Conservation (phyloP, 2,329 filamentous ascomycete species). For the Neofusicoccum sp. region DNA sequence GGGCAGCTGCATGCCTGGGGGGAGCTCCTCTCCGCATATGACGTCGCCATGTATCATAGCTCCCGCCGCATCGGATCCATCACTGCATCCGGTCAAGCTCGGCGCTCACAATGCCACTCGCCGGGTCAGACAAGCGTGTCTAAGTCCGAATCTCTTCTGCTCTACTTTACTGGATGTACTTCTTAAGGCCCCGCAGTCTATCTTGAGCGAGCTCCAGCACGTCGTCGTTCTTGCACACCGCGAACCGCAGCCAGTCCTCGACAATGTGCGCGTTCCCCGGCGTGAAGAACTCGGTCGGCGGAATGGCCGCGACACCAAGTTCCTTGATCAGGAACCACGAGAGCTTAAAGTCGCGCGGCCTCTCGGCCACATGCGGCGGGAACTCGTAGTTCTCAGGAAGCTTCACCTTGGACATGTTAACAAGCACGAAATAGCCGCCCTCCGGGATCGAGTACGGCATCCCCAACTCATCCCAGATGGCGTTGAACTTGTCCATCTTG, state of each 20-base stretch:
- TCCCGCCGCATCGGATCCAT: background rate
- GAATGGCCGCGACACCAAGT: constrained; percentile 91
- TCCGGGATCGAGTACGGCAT: constrained; percentile 81
- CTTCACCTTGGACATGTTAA: constrained; percentile 85
- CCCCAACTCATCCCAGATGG: constrained; percentile 51
- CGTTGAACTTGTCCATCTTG: constrained; percentile 85
- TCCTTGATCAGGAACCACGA: constrained; percentile 97
- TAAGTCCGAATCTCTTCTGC: no score
- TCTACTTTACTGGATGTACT: constrained; percentile 16
- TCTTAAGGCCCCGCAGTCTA: constrained; percentile 45
- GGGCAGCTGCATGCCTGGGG: constrained; percentile 9
- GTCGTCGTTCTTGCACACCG: constrained; percentile 91
- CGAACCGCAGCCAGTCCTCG: constrained; percentile 91
- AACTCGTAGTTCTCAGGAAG: constrained; percentile 83
- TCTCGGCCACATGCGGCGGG: constrained; percentile 79
- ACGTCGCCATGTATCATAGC: constrained; percentile 17
- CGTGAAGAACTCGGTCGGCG: constrained; percentile 96
- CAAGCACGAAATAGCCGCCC: constrained; percentile 95
- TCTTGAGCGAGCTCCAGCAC: constrained; percentile 58
- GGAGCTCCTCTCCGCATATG: constrained; percentile 14
- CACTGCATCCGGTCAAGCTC: background rate
- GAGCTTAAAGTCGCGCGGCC: constrained; percentile 91
- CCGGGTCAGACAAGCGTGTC: no score
- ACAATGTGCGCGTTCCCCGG: constrained; percentile 77
- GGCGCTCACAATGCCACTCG: no score